Conservation (phyloP, 495 filamentous ascomycete genomes). For the Viridothelium virens region DNA sequence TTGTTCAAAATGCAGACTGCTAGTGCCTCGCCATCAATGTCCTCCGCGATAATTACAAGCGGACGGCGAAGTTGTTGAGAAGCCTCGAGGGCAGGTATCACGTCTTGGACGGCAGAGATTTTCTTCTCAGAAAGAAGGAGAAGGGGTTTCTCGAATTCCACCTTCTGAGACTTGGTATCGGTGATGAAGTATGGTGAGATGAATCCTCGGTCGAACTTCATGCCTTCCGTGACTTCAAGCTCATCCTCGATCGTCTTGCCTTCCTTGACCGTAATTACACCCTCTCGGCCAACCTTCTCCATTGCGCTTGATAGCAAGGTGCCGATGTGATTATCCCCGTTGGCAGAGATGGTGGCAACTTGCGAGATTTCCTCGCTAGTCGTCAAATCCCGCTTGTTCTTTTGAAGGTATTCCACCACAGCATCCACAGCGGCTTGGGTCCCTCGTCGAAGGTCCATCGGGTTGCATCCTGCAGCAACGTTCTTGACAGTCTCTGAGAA, state of each 20-base stretch:
- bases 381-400: conserved; percentile 94
- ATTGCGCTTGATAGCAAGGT: conserved; percentile 94
- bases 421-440: conserved; percentile 94
- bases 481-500: conserved; percentile 99
- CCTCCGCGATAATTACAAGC: conserved; percentile 96
- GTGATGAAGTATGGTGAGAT: conserved; percentile 99
- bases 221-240: conserved; percentile 97
- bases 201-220: conserved; percentile 98
- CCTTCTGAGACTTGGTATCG: conserved; percentile 95
- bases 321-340: conserved; percentile 93
- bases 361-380: conserved; percentile 96
- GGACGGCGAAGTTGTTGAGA: conserved; percentile 92
- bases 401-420: conserved; percentile 84
- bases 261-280: conserved; percentile 99
- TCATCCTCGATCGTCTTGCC: conserved; percentile 98
- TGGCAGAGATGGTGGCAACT: conserved; percentile 95
- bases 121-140: conserved; percentile 99
- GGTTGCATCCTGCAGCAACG: conserved; percentile 98
- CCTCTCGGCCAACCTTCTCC: conserved; percentile 99
- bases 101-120: conserved; percentile 97
- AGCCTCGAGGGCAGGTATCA: conserved; percentile 93
- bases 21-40: conserved; percentile 96
- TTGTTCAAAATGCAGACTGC: conserved; percentile 99
- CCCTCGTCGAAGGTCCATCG: conserved; percentile 95
- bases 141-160: conserved; percentile 98